Base-by-base conservation (phyloP, 1,284 basidiomycete genomes). In the Cryptococcus sp. region DNA sequence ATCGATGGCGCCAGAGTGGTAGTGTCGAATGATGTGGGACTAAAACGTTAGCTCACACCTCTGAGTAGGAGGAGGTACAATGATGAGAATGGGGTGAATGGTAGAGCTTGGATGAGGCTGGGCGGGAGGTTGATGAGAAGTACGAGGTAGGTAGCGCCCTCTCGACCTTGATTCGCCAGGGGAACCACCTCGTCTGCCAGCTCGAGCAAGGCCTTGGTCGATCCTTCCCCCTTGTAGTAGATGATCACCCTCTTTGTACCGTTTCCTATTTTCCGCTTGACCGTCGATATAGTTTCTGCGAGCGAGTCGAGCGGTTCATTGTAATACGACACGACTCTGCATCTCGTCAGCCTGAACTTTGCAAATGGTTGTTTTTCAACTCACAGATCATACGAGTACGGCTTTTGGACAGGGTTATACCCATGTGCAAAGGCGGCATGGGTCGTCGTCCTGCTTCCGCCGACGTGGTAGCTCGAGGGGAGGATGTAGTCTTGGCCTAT, bases 141-240 rank as follows among this genome's bases (percentile, higher is more conserved):
- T 45, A 65, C 63, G 5, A 67, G 50, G 51, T 68, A 69, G 2
- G 69, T 71, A 43, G 62, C 66, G 3, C 69, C 69, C 49, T 71
- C 69, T 35, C 69, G 43, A 0, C 67, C 69, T 1, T 60, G 42
- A 49, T 71, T 71, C n/a, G 48, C 40, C 23, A 71, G 47, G 18
- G 46, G 26, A 2, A 66, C 53, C 12, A 71, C 59, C 46, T 66
- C 63, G 41, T 69, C 65, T 7, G 59, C 63, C n/a, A 56, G 42
- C 21, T 56, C 55, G 10, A 56, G 22, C 18, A 66, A 38, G 11
- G 53, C 44, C 24, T 48, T 16, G 18, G 65, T 40, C 12, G 45
- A 52, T 11, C 49, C 48, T 22, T 44, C 45, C 35, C 50, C 58
- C 45, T 70, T 70, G 24, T 51, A 45, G 31, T 70, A 70, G n/a